Evolutionary conservation across 768 basidiomycete genomes (phyloP).

Genomic region (Tricholomella constricta): DNA sequence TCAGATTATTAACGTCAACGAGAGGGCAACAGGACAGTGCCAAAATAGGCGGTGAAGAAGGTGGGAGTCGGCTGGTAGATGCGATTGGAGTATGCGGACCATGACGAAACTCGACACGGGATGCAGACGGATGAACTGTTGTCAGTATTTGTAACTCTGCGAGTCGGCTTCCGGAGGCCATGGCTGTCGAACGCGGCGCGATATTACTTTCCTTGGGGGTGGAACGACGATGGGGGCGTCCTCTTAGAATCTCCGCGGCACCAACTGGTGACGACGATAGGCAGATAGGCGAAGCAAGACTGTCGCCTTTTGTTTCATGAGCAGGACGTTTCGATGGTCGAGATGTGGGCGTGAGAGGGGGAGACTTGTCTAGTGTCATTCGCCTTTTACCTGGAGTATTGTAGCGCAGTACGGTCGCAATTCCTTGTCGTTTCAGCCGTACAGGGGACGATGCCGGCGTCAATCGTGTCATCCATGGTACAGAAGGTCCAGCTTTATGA

Average conservation of each 20-base stretch:
- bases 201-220: not conserved
- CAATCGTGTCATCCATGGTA: slow-evolving; percentile 16
- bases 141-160: not conserved
- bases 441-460: slow-evolving; percentile 25
- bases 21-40: slow-evolving; percentile 8
- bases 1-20: slow-evolving; percentile 12
- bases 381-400: slow-evolving; percentile 1
- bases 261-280: slow-evolving; percentile 22
- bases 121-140: not conserved
- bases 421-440: not conserved
- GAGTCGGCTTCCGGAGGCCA: not conserved
- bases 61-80: slow-evolving; percentile 1
- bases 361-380: not conserved
- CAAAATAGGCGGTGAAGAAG: slow-evolving; percentile 1
- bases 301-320: slow-evolving; percentile 9
- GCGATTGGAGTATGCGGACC: not conserved
- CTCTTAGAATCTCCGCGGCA: not conserved
- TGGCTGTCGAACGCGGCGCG: not conserved
- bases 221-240: not conserved
- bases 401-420: not conserved
- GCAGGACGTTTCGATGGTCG: slow-evolving; percentile 7
- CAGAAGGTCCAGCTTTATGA: slow-evolving; percentile 3
- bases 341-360: slow-evolving; percentile 6
- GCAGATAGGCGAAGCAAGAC: slow-evolving; percentile 26
- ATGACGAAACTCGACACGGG: not conserved